These are phyloP conservation scores for Arthrobotrys sinensis DNA, from an alignment of 2,329 filamentous ascomycete genomes.

Conservation along the genomic window DNA sequence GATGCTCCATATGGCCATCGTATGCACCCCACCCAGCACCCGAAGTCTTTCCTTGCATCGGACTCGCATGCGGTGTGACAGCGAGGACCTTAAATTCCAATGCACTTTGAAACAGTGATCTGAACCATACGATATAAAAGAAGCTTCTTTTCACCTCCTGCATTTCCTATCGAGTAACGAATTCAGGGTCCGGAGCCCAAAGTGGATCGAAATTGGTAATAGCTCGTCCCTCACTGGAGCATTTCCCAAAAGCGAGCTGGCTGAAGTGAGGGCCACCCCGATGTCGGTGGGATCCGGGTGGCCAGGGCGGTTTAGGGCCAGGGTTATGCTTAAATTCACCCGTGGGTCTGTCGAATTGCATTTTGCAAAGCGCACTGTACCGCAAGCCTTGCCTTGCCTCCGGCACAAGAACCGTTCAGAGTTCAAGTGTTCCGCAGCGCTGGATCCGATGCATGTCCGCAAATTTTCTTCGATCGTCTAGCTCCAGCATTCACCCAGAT, in stretches of 20 bases:
- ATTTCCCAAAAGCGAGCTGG: conserved; percentile 23
- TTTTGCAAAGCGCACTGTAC: not conserved
- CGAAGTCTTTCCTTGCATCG: conserved; percentile 49
- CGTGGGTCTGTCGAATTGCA: conserved; percentile 4
- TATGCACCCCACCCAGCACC: conserved; percentile 52
- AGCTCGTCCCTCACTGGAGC: conserved; percentile 50
- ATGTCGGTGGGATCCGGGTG: conserved; percentile 60
- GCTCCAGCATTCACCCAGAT: conserved; percentile 42
- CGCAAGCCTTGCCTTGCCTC: too few species aligned
- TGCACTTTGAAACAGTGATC: conserved; percentile 35
- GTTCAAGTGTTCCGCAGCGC: conserved; percentile 23
- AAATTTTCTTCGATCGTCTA: conserved; percentile 40
- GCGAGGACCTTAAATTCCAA: not conserved
- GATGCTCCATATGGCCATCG: not conserved
- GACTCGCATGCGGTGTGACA: conserved; percentile 37
- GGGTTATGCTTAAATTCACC: conserved; percentile 50
- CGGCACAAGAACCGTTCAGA: conserved; percentile 23
- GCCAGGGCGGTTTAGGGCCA: conserved; percentile 27
- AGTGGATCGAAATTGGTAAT: conserved; percentile 58
- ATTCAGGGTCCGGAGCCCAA: conserved; percentile 45
- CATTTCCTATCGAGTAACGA: conserved; percentile 54
- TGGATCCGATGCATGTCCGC: conserved; percentile 53
- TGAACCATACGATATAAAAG: conserved; percentile 27
- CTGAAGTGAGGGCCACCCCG: conserved; percentile 22
- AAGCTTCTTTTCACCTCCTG: conserved; percentile 43